A percentile compares a stretch with the other conserved stretches of the same genome.
phyloP scores from a whole-genome alignment of 106 monocot genomes.

The Iris macrosiphon region DNA sequence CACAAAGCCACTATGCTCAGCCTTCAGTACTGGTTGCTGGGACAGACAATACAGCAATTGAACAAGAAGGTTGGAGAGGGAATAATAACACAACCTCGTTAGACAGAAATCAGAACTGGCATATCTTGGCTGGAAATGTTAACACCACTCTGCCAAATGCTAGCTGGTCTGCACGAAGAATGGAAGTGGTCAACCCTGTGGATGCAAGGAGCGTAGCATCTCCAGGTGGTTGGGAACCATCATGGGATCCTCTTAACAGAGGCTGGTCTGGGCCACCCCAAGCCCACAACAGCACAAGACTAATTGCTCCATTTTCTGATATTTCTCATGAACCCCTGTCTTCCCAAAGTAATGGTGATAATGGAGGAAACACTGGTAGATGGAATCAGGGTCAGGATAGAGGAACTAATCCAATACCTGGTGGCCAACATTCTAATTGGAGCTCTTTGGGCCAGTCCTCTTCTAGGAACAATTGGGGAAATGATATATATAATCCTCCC shows the following conservation, averaged over 20 bases:
- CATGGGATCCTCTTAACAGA: slow-evolving; percentile 13
- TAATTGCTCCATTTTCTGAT: slow-evolving; percentile 11
- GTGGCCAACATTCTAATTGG: slow-evolving; percentile 13
- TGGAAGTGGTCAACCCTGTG: slow-evolving; percentile 1
- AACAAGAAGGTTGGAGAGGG: background rate
- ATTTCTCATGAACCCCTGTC: slow-evolving; percentile 11
- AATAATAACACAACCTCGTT: background rate
- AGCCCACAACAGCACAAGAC: background rate
- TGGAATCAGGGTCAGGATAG: slow-evolving; percentile 28
- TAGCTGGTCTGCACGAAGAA: slow-evolving; percentile 4
- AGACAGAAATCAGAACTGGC: slow-evolving; percentile 1
- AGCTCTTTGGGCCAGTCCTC: slow-evolving; percentile 10
- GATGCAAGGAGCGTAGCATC: background rate
- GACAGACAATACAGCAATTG: slow-evolving; percentile 5
- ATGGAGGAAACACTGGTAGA: slow-evolving; percentile 14
- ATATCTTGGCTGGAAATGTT: slow-evolving; percentile 8
- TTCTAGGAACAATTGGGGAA: slow-evolving; percentile 14
- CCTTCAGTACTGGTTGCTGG: background rate
- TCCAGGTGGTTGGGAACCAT: slow-evolving; percentile 6
- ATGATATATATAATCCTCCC: slow-evolving; percentile 10
- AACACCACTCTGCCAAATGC: background rate
- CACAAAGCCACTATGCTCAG: slow-evolving; percentile 10
- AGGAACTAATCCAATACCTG: slow-evolving; percentile 13
- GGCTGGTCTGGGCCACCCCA: slow-evolving; percentile 11
- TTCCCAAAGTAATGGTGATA: slow-evolving; percentile 15